Evolutionary conservation across 2,329 filamentous ascomycete species (phyloP), one percentile per base, ranked within the genome.

Genomic region (Aureobasidium leucospermi): DNA sequence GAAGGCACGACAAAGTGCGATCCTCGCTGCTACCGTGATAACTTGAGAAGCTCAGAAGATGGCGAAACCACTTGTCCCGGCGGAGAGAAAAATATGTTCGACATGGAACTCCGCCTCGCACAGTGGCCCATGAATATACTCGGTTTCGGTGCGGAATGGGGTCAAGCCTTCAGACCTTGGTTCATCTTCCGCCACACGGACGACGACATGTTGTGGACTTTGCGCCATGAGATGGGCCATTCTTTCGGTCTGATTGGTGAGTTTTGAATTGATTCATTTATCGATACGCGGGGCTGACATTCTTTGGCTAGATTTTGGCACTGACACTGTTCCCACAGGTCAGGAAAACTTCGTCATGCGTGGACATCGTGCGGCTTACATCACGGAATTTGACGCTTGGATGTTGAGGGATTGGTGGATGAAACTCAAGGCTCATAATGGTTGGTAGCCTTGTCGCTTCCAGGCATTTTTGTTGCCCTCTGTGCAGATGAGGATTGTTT

Each of bases 311-410:
- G 76, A 23, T 23, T 23, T 23, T 23, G 23, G 23, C 23, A 23
- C 23, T 23, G 23, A 23, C 23, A 23, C 23, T 23, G 75, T 71
- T 19, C 76, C 77, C 0, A 69, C 68, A 4, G 75, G 75, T 6
- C 63, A 74, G 34, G 64, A 66, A 7, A 75, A 69, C 65, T 79
- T 79, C 67, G 70, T 79, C 62, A 78, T 79, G 77, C 64, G 72
- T 46, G 75, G 76, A 48, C 76, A 77, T 5, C 73, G 72, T 46
- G 68, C 77, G 1, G 67, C 64, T 19, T 61, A 70, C 46, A 71
- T 79, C 19, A 79, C 77, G 2, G 76, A 79, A 42, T 79, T 79
- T 51, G 77, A 79, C 55, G 75, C 74, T 19, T 79, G 77, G 77
- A 79, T 79, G 76, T 65, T 75, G 49, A 66, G 76, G 1, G 75